Conservation (phyloP, 2,329 filamentous ascomycete genomes). For the Ophiostoma perfectum region DNA sequence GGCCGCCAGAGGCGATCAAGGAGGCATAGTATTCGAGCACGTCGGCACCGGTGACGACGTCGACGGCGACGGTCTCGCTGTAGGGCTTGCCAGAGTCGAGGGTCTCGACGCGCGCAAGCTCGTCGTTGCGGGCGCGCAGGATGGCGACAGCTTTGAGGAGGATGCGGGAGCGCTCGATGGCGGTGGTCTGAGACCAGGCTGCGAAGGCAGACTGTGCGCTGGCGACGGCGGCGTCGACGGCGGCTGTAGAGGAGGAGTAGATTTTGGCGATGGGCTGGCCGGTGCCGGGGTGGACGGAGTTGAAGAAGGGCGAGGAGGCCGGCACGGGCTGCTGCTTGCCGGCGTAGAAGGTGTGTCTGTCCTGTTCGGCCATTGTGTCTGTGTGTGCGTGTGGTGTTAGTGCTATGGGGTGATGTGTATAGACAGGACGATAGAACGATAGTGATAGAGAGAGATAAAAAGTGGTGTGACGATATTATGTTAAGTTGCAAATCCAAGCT, state of each 20-base stretch:
- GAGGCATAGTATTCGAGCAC: slow-evolving; percentile 40
- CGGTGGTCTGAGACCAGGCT: slow-evolving; percentile 68
- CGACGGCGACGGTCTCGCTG: slow-evolving; percentile 77
- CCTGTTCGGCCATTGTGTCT: slow-evolving; percentile 26
- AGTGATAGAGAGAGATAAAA: background rate
- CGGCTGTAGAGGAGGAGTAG: slow-evolving; percentile 57
- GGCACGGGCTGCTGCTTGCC: slow-evolving; percentile 58
- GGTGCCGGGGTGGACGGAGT: slow-evolving; percentile 69
- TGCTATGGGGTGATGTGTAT: background rate
- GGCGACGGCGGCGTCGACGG: slow-evolving; percentile 63
- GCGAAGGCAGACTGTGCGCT: slow-evolving; percentile 68
- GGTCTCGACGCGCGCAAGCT: slow-evolving; percentile 73
- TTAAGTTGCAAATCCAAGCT: slow-evolving; percentile 7
- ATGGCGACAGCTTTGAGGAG: slow-evolving; percentile 70
- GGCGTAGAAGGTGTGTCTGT: slow-evolving; percentile 67
- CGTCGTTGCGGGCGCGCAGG: slow-evolving; percentile 70
- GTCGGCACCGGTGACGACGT: slow-evolving; percentile 50
- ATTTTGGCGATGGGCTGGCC: slow-evolving; percentile 64
- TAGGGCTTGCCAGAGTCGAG: slow-evolving; percentile 82
- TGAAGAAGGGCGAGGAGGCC: slow-evolving; percentile 56
- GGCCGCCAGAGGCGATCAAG: slow-evolving; percentile 31
- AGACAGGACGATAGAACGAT: background rate
- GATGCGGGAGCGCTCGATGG: slow-evolving; percentile 69
- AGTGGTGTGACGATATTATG: background rate
- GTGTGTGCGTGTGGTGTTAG: background rate